A percentile compares a stretch with the other conserved stretches of the same genome.
Conservation (phyloP, 108 stramenopile species). For the Pseudonitzschia delicatissima region DNA sequence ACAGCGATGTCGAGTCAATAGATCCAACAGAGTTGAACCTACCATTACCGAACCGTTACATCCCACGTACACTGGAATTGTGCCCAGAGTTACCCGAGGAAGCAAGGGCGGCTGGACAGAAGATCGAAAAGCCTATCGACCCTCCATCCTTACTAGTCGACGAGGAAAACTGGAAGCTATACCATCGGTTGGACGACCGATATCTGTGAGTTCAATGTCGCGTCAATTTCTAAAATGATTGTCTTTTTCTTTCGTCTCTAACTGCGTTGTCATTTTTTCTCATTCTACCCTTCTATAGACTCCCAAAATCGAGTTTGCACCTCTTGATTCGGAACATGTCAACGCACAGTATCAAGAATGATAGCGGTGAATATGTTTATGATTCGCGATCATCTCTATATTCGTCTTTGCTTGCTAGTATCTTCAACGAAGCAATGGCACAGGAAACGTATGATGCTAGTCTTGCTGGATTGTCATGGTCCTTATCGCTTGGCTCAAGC, state of each 20-base stretch:
- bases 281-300: too few relatives aligned
- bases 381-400: constrained; percentile 42
- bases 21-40: constrained; percentile 37
- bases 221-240: too few relatives aligned
- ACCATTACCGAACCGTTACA: constrained; percentile 69
- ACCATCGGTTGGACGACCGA: constrained; percentile 83
- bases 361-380: constrained; percentile 45
- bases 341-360: constrained; percentile 35
- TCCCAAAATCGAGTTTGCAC: constrained; percentile 66
- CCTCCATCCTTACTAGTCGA: constrained; percentile 70
- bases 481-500: constrained; percentile 51
- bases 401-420: constrained; percentile 52
- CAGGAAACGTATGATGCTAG: constrained; percentile 82
- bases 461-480: constrained; percentile 73
- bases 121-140: constrained; percentile 69
- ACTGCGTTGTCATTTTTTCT: too few relatives aligned
- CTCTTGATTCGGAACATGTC: constrained; percentile 63
- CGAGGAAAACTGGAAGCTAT: constrained; percentile 62
- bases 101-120: constrained; percentile 50
- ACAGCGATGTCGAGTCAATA: background rate
- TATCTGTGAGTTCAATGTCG: too few relatives aligned
- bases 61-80: constrained; percentile 69
- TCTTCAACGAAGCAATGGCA: constrained; percentile 70
- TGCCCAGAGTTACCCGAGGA: constrained; percentile 72
- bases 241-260: too few relatives aligned